Evolutionary conservation across 192 early-diverging fungal genomes (phyloP), one percentile per base, ranked within the genome.

Genomic region (Irineochytrium annulatum): DNA sequence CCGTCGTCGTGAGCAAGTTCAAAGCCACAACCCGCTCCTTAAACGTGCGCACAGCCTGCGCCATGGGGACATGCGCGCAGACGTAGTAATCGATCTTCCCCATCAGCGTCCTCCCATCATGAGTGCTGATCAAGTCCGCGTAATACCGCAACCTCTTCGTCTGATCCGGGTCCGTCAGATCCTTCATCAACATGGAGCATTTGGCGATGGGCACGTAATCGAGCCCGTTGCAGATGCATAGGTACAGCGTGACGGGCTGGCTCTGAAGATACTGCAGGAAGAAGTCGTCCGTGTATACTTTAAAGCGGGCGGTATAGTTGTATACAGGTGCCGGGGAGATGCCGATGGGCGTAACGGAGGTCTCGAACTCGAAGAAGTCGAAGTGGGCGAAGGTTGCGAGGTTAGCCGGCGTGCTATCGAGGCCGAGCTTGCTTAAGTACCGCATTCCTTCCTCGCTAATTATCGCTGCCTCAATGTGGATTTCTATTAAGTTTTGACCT

Each of bases 281-380:
- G 34, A 78, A 77, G 63, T 84, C 80, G 54, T 84, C 82, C 20
- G 78, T 70, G 57, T 67, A 71, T n/a, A 83, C 70, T 51, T 62
- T 72, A 46, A 63, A 81, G 60, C 71, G 75, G 24, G 68, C 20
- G 22, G 60, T 68, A 46, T 63, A 59, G 58, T 74, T 67, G 51
- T 51, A 83, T 4, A 53, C 32, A 3, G 80, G 74, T 22, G 52
- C 60, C 14, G 65, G 35, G 20, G 77, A 75, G 8, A 67, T 26
- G 14, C 72, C 77, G 33, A 83, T 53, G 13, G 72, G 73, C 1
- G 75, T 66, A 13, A 77, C 65, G 28, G 65, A 59, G 3, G 81
- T 80, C 57, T 83, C 82, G 62, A 81, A 82, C 31, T 83, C 82
- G 51, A 73, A 83, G 55, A 84, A 84, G 59, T 84, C 82, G 54